Base-by-base conservation (phyloP, 805 yeast genomes). In the Lipomyces kockii region DNA sequence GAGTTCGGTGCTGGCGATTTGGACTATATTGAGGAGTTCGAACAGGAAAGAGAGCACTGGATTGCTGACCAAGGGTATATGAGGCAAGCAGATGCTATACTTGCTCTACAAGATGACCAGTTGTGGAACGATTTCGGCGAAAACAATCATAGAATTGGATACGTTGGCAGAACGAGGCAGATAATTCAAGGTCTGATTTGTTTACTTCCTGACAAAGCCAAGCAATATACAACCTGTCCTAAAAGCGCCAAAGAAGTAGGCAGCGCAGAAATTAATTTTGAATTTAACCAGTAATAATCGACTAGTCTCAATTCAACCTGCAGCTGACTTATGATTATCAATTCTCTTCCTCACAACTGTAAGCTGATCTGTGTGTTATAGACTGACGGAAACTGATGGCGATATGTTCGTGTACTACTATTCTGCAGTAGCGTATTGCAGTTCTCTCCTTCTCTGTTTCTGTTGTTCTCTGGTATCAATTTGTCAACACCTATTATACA, bases 151-250 rank as follows among this genome's bases (percentile, higher is more conserved):
- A 1, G 27, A 11, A 27, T 9, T 22, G 55, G 29, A 52, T 14
- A n/a, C 34, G 22, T 22, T 20, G 37, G 11, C 20, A 12, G 37
- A 20, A 17, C n/a, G 37, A 46, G 35, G 27, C 69, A 66, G 59
- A 46, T 66, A 14, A n/a, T 62, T 25, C 61, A 66, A 52, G 49
- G 64, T 11, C 37, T 66, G 22, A 22, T 66, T 34, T 66, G 69
- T 35, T 34, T 66, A 5, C 56, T 66, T 17, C 69, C 69, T 9
- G 61, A 53, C 1, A 62, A 53, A 29, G 55, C 61, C 12, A 39
- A 60, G 46, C 64, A 51, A 17, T 60, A 59, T 35, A 66, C 62
- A n/a, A 63, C 64, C 34, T 66, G 69, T 58, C 49, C 60, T 14
- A 37, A 58, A 54, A 25, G 32, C 17, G 27, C 32, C 32, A 12